Base-by-base conservation (phyloP, 306 rosid species). In the Datisca glomerata region DNA sequence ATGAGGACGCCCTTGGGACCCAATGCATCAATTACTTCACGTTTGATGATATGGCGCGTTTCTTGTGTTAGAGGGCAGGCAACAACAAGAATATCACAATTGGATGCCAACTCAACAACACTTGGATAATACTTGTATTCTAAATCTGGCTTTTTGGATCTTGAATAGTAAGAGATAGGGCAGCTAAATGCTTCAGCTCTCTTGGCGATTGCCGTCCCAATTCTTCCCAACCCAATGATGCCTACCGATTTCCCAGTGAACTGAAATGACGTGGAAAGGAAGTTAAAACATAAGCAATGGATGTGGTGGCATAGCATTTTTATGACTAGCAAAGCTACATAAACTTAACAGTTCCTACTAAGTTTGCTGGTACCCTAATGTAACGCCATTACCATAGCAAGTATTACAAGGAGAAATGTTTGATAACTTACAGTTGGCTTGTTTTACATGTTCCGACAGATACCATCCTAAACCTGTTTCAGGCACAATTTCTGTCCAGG, bases 111-210 rank as follows among this genome's bases (percentile, higher is more conserved):
- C 51, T 76, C 95, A 14, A 67, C 75, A 31, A 74, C 81, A 38
- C 63, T 85, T 31, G 79, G 79, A 50, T 69, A 71, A 63, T 80
- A 85, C 42, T 71, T 76, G 77, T 71, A 76, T 12, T 71, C 59
- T 13, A 57, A 52, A 0, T 53, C 75, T 51, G 52, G 53, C 39
- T 80, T 85, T 61, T 64, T 57, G 46, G 74, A 63, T 67, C 85
- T 71, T 2, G 87, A 69, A 56, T 63, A 48, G 57, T 80, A 85
- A 24, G 45, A 22, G 53, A 85, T 74, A 41, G 70, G 27, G 64
- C 96, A 85, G 56, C 59, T 34, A 24, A 85, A 85, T 41, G 66
- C 87, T 69, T 85, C 87, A 38, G 81, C 81, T 57, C 93, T 74
- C 60, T 64, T 74, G 7, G 87, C 93, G 50, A 85, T 24, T 41